phyloP scores from a whole-genome alignment of 1,139 yeast genomes.

The Pichia sp. region DNA sequence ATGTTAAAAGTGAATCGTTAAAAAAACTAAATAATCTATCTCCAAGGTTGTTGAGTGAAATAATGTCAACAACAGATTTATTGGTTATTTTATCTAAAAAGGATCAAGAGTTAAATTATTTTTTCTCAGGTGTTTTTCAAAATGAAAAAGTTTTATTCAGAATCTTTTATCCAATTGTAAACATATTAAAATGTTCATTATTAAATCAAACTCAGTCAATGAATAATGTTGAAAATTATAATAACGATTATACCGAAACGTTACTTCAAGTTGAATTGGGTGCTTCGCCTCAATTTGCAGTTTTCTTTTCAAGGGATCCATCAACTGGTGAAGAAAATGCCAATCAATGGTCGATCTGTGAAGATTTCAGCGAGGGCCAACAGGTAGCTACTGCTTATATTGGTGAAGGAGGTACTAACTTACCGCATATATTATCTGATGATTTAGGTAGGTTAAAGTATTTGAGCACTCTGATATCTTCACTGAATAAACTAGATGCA shows the following conservation, averaged over 20 bases:
- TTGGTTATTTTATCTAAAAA: conserved; percentile 61
- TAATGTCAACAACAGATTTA: conserved; percentile 63
- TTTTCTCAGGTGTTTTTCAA: conserved; percentile 64
- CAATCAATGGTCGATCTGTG: conserved; percentile 79
- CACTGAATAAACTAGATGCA: conserved; percentile 17
- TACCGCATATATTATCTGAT: conserved; percentile 42
- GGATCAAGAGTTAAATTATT: conserved; percentile 66
- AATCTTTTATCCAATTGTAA: conserved; percentile 56
- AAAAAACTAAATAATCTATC: conserved; percentile 52
- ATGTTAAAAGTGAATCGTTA: conserved; percentile 36
- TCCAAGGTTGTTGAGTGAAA: conserved; percentile 54
- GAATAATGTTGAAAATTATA: conserved; percentile 9
- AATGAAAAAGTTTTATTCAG: conserved; percentile 62
- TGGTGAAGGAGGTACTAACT: conserved; percentile 45
- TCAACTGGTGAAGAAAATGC: conserved; percentile 35
- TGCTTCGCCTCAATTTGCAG: conserved; percentile 70
- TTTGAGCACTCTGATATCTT: conserved; percentile 26
- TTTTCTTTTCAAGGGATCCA: conserved; percentile 52
- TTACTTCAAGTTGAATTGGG: conserved; percentile 27
- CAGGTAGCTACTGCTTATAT: conserved; percentile 64
- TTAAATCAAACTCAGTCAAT: conserved; percentile 34
- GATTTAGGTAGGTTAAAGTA: conserved; percentile 26
- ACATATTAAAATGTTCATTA: conserved; percentile 42
- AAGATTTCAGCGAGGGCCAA: conserved; percentile 76
- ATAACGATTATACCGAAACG: conserved; percentile 13